Evolutionary conservation across 768 basidiomycete genomes (phyloP).

Genomic region (Strobilomyces dryophilus): DNA sequence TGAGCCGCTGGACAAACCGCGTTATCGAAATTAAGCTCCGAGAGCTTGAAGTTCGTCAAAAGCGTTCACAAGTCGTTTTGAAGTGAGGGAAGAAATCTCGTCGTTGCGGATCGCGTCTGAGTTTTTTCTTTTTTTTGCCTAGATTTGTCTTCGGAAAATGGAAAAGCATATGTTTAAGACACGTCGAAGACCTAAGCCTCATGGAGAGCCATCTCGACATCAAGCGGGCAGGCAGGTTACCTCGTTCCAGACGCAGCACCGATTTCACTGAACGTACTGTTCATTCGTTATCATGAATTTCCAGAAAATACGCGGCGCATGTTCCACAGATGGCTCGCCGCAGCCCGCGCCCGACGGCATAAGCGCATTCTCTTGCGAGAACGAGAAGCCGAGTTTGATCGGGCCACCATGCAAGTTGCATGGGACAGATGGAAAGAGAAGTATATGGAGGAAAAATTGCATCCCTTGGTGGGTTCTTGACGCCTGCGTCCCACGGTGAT

Average conservation of each 20-base stretch:
- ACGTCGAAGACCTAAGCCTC: slow-evolving; percentile 69
- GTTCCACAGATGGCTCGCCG: slow-evolving; percentile 67
- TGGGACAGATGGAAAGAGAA: slow-evolving; percentile 84
- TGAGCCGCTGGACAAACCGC: slow-evolving; percentile 65
- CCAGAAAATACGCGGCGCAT: slow-evolving; percentile 63
- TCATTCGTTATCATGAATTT: background rate
- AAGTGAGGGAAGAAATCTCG: slow-evolving; percentile 27
- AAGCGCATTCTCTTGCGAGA: slow-evolving; percentile 55
- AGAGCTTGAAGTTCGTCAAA: slow-evolving; percentile 61
- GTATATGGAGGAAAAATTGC: slow-evolving; percentile 60
- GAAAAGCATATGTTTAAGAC: slow-evolving; percentile 56
- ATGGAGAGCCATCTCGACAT: slow-evolving; percentile 82
- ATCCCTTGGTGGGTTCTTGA: slow-evolving; percentile 52
- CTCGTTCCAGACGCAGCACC: background rate
- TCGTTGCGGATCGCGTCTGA: slow-evolving; percentile 14
- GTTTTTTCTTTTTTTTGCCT: background rate
- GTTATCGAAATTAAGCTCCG: slow-evolving; percentile 71
- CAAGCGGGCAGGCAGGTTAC: slow-evolving; percentile 64
- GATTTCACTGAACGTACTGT: background rate
- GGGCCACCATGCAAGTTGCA: slow-evolving; percentile 44
- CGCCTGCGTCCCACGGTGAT: background rate
- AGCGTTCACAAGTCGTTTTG: slow-evolving; percentile 35
- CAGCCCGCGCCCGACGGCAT: slow-evolving; percentile 57
- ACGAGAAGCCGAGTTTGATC: slow-evolving; percentile 60
- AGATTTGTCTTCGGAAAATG: slow-evolving; percentile 67